Base-by-base conservation (phyloP, 2,329 filamentous ascomycete genomes). In the Salinomyces thailandicus region DNA sequence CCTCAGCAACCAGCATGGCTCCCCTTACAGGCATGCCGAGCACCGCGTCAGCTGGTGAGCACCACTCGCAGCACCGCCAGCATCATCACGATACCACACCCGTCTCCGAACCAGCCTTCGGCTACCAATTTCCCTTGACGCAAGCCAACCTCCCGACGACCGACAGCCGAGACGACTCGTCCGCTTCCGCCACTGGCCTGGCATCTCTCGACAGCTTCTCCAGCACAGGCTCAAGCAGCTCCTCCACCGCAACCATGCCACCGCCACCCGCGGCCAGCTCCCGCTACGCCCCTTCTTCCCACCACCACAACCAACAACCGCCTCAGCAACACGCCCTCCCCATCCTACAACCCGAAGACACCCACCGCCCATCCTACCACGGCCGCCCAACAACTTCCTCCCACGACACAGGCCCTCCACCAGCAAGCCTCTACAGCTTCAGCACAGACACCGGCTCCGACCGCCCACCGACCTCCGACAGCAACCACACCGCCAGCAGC, bases 361-460 rank as follows among this genome's bases (percentile, higher is more conserved):
- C 22, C 9, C 22, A 26, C n/a, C 22, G n/a, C 9, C 22, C 22
- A 9, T n/a, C 22, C 9, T 9, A 9, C 9, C 22, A 26, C 22
- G 38, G 42, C 12, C 43, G 39, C n/a, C 34, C 42, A 29, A 44
- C 41, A 8, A 35, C 32, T 14, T 40, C 46, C 16, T 45, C 40
- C 15, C 42, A 42, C 20, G 33, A 41, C 17, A 36, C 39, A 18
- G 26, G 41, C 7, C 44, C 49, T 8, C 35, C 39, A 9, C 17
- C 31, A 14, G 20, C 37, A 9, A 54, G 49, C 17, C 45, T 55
- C 2, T 53, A 55, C 40, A 52, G 47, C 42, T 55, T 48, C 43
- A 53, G 50, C 39, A 40, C 46, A 12, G 51, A 51, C 22, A 31
- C 14, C 19, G 27, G 16, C 11, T 20, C 27, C 32, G 7, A 18